These are phyloP conservation scores for Mycena latifolia DNA, from an alignment of 768 basidiomycete genomes.

Conservation along the genomic window DNA sequence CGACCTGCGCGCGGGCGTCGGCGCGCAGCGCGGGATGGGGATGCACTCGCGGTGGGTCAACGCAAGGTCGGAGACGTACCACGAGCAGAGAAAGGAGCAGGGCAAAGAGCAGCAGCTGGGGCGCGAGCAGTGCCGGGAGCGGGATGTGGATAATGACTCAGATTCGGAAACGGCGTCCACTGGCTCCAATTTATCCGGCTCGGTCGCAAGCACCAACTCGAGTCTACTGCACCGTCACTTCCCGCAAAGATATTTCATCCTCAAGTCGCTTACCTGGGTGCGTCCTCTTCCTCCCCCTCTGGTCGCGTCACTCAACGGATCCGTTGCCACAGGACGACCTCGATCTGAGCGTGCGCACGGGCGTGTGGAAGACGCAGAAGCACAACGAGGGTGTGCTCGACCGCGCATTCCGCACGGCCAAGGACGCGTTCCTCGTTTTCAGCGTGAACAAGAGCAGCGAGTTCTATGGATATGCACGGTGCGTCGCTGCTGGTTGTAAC, in stretches of 20 bases:
- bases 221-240: conserved; percentile 7
- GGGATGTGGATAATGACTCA: no score
- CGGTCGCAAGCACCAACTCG: conserved; percentile 8
- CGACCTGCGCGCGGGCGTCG: conserved; percentile 91
- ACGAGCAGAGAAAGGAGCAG: conserved; percentile 43
- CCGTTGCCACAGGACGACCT: conserved; percentile 69
- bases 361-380: conserved; percentile 92
- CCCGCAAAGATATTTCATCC: conserved; percentile 20
- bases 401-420: conserved; percentile 91
- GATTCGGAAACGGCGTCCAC: neutral
- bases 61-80: conserved; percentile 45
- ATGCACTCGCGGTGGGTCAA: conserved; percentile 86
- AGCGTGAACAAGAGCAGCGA: conserved; percentile 94
- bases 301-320: no score
- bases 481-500: no score
- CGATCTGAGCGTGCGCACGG: conserved; percentile 81
- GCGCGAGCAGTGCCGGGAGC: neutral
- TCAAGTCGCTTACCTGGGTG: conserved; percentile 12
- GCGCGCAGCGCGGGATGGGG: conserved; percentile 88
- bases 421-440: conserved; percentile 90
- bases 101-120: conserved; percentile 11
- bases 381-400: conserved; percentile 94
- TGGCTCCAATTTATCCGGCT: neutral
- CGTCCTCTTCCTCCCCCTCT: neutral
- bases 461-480: no score